phyloP scores from a whole-genome alignment of 1,139 yeast genomes.

The Blastobotrys malaysiensis region DNA sequence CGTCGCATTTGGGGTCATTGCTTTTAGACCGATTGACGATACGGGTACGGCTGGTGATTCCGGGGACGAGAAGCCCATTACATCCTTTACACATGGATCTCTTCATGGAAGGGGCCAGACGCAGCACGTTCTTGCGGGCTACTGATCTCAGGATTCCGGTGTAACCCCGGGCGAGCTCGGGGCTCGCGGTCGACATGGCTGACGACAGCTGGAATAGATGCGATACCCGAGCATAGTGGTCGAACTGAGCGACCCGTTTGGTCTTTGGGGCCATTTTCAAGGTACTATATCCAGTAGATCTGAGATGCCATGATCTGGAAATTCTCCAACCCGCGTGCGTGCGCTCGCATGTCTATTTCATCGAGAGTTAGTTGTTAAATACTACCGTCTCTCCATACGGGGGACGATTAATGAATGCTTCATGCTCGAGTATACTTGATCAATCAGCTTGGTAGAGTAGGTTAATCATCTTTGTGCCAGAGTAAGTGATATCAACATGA shows the following conservation, averaged over 20 bases:
- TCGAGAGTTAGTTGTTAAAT: no score
- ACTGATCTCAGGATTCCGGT: slow-evolving; percentile 37
- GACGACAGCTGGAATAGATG: slow-evolving; percentile 51
- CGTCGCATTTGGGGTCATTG: slow-evolving; percentile 27
- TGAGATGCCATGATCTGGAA: neutral
- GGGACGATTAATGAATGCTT: no score
- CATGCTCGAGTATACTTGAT: no score
- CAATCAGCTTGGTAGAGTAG: no score
- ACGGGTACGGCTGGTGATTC: slow-evolving; percentile 37
- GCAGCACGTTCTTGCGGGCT: slow-evolving; percentile 57
- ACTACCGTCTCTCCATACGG: no score
- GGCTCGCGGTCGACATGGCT: slow-evolving; percentile 13
- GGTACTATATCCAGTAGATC: neutral
- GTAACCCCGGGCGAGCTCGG: slow-evolving; percentile 45
- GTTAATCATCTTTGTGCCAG: no score
- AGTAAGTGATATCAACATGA: no score
- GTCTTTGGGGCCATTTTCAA: slow-evolving; percentile 16
- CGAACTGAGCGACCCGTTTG: slow-evolving; percentile 44
- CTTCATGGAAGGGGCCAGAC: slow-evolving; percentile 57
- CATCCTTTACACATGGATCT: slow-evolving; percentile 60
- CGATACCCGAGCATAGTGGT: slow-evolving; percentile 54
- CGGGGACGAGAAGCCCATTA: slow-evolving; percentile 44
- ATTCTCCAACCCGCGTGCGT: neutral
- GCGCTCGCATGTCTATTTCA: neutral
- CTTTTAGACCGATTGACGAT: slow-evolving; percentile 29